Percentiles rank a stretch among this genome's conserved stretches.
These are phyloP conservation scores for Tricholoma flavovirens DNA, from an alignment of 768 basidiomycete species.

Conservation along the genomic window DNA sequence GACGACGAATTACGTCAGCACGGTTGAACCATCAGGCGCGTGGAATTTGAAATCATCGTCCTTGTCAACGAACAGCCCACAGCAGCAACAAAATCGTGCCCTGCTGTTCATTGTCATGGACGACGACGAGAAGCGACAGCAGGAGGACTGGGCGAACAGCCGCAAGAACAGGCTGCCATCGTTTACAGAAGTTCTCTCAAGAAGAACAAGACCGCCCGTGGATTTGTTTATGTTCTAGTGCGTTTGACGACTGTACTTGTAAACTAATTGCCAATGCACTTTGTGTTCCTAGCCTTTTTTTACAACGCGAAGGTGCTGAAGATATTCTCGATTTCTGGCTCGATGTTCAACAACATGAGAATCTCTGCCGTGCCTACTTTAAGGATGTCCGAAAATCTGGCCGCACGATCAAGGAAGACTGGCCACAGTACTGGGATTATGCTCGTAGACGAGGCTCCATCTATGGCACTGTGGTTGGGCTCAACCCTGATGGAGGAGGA, in stretches of 20 bases:
- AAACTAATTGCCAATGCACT: background rate
- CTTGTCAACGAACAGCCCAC: conserved; percentile 23
- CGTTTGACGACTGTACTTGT: conserved; percentile 31
- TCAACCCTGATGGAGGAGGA: conserved; percentile 47
- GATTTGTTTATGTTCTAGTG: conserved; percentile 99
- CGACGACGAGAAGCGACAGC: conserved; percentile 51
- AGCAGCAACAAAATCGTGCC: conserved; percentile 7
- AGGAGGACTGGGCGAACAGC: conserved; percentile 70
- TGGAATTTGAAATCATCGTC: conserved; percentile 19
- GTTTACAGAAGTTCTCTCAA: conserved; percentile 85
- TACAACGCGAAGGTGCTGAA: conserved; percentile 93
- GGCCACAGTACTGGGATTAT: conserved; percentile 98
- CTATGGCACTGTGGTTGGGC: conserved; percentile 84
- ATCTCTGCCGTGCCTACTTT: conserved; percentile 97
- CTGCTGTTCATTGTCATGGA: conserved; percentile 33
- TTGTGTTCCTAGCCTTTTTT: conserved; percentile 64
- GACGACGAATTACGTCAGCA: conserved; percentile 29
- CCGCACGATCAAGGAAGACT: conserved; percentile 88
- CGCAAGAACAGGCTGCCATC: conserved; percentile 79
- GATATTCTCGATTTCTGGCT: conserved; percentile 99
- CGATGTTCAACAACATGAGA: conserved; percentile 98
- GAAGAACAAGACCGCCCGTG: conserved; percentile 89
- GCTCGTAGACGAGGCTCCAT: conserved; percentile 89
- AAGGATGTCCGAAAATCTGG: conserved; percentile 97
- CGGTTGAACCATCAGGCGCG: conserved; percentile 12